Evolutionary conservation across 2,329 filamentous ascomycete species (phyloP), one percentile per base, ranked within the genome.

Genomic region (Scedosporium aurantiacum): DNA sequence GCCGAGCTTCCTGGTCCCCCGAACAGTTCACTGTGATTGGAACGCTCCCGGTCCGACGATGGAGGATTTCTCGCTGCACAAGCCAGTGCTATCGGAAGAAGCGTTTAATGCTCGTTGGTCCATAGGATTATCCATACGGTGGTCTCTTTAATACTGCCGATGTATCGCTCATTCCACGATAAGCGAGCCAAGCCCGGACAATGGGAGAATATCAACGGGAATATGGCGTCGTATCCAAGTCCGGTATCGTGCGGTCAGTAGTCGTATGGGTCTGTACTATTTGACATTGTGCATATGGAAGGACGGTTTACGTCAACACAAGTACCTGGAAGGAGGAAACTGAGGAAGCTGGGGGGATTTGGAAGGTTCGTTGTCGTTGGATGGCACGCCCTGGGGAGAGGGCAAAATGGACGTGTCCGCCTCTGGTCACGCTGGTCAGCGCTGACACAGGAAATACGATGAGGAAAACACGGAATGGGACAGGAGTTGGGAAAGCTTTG

Each of bases 341-440:
- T 68, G 67, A 66, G 61, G 59, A 12, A 50, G 40, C 8, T 70
- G 67, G 66, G 60, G 66, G 52, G 64, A 65, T 37, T 67, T 73
- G 41, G 70, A 70, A 45, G 70, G 69, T 3, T 63, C 64, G 40
- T n/a, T n/a, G n/a, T n/a, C n/a, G n/a, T 60, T 70, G 40, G 64
- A 66, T 61, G 63, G 66, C 58, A 62, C 68, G 58, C 67, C 69
- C 32, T 63, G 67, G 68, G 69, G 64, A 0, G 58, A 7, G 67
- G 70, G 52, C 65, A 68, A 52, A 64, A 64, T 70, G 32, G 67
- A 70, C 32, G 62, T 72, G 10, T 71, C 70, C 55, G 70, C 67
- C 4, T 64, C 69, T 10, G 67, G 68, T 5, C 63, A 62, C 6
- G 68, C 72, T 41, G 64, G 68, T 47, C 63, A 68, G 61, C 68